Evolutionary conservation across 108 stramenopile genomes (phyloP).

Genomic region (Parmales sp.): DNA sequence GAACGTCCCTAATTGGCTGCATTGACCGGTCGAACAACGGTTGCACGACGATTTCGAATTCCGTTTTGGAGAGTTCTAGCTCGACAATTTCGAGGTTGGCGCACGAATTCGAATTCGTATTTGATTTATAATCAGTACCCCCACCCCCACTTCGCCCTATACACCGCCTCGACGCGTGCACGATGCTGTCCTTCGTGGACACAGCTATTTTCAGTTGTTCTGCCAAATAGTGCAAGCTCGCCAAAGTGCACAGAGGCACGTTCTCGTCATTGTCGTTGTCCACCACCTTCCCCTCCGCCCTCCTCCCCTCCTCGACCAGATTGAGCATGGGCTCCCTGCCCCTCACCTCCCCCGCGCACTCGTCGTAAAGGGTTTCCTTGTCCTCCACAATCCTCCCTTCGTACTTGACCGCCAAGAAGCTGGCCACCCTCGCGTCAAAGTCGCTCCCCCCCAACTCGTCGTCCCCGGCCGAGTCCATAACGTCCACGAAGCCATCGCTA

Average conservation of each 20-base stretch:
- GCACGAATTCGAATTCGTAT: slow-evolving; percentile 39
- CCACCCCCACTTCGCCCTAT: not conserved
- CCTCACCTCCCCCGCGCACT: slow-evolving; percentile 19
- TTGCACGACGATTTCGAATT: slow-evolving; percentile 55
- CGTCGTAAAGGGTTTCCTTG: too few relatives aligned
- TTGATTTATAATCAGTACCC: slow-evolving; percentile 7
- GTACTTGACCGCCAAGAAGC: slow-evolving; percentile 31
- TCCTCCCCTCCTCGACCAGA: slow-evolving; percentile 19
- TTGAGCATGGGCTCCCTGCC: slow-evolving; percentile 11
- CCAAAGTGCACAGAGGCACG: not conserved
- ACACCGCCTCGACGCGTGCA: too few relatives aligned
- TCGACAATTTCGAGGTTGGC: slow-evolving; percentile 26
- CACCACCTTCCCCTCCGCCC: not conserved
- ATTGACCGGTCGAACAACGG: slow-evolving; percentile 68
- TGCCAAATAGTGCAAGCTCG: too few relatives aligned
- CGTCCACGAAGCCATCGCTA: slow-evolving; percentile 74
- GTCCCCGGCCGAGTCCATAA: slow-evolving; percentile 86
- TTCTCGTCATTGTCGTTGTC: not conserved
- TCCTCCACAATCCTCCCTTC: not conserved
- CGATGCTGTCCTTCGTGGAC: too few relatives aligned
- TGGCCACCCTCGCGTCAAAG: slow-evolving; percentile 78
- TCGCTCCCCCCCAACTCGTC: slow-evolving; percentile 76
- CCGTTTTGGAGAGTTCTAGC: slow-evolving; percentile 46
- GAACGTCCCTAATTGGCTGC: slow-evolving; percentile 54
- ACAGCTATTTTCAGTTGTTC: slow-evolving; percentile 67